These are phyloP conservation scores for Alternaria panax DNA, from an alignment of 2,329 filamentous ascomycete species.

Conservation along the genomic window DNA sequence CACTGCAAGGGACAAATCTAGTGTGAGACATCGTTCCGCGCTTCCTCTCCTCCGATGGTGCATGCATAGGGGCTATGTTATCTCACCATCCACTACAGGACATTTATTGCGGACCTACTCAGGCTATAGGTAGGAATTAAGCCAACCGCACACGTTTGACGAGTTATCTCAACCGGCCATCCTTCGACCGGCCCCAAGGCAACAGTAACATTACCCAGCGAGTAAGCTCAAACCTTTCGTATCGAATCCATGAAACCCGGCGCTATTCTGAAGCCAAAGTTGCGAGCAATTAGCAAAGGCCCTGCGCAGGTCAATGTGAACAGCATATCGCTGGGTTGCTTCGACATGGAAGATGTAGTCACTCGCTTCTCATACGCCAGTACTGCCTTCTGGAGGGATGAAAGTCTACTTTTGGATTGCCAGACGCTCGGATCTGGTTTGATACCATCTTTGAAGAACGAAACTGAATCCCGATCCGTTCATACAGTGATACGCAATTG, in stretches of 20 bases:
- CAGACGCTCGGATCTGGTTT: not conserved
- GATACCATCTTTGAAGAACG: not conserved
- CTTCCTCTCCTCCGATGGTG: not conserved
- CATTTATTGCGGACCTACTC: no score
- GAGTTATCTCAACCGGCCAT: not conserved
- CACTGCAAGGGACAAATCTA: slow-evolving; percentile 1
- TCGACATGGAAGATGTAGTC: no score
- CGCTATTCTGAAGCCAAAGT: no score
- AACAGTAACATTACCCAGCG: not conserved
- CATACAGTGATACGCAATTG: not conserved
- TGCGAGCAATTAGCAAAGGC: no score
- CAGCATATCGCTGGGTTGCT: no score
- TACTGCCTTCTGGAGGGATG: not conserved
- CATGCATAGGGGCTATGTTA: not conserved
- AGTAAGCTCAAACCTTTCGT: no score
- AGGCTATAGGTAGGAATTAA: no score
- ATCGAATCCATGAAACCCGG: no score
- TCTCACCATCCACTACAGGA: not conserved
- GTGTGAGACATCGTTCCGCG: not conserved
- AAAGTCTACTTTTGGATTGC: not conserved
- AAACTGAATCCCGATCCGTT: not conserved
- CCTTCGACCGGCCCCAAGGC: not conserved
- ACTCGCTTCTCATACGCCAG: not conserved
- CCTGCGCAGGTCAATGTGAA: no score
- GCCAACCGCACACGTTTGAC: not conserved